Evolutionary conservation across 2,329 filamentous ascomycete genomes (phyloP).

Genomic region (Aspergillus arachidicola): DNA sequence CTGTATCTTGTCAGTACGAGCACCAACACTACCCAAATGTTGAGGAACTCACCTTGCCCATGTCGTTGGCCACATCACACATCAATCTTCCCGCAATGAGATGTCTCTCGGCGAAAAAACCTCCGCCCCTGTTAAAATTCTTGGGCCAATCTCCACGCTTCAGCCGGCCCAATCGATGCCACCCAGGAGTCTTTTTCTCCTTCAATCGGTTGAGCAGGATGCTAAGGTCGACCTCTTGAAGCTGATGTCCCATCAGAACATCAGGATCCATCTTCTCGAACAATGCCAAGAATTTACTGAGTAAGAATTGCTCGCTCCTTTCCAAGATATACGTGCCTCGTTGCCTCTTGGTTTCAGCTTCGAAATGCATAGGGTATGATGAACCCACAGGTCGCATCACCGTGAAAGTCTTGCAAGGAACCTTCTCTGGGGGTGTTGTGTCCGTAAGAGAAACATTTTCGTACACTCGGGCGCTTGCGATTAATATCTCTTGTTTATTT

Average conservation of each 20-base stretch:
- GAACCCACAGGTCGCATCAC: slow-evolving; percentile 78
- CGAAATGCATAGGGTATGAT: slow-evolving; percentile 84
- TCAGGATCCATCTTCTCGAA: slow-evolving; percentile 88
- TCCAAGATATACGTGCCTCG: slow-evolving; percentile 77
- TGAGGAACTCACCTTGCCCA: slow-evolving; percentile 67
- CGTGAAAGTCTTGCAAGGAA: slow-evolving; percentile 89
- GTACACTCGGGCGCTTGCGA: slow-evolving; percentile 89
- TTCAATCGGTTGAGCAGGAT: slow-evolving; percentile 83
- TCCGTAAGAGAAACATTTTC: slow-evolving; percentile 86
- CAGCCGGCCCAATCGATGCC: slow-evolving; percentile 89
- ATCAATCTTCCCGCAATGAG: slow-evolving; percentile 85
- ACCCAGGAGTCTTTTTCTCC: slow-evolving; percentile 88
- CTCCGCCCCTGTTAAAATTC: slow-evolving; percentile 80
- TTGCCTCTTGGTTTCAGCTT: slow-evolving; percentile 72
- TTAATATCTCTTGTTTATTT: slow-evolving; percentile 94
- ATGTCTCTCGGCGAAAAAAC: slow-evolving; percentile 91
- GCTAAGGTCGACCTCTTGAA: slow-evolving; percentile 97
- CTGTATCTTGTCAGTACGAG: slow-evolving; percentile 36
- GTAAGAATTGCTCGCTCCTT: slow-evolving; percentile 80
- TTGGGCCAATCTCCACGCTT: slow-evolving; percentile 84
- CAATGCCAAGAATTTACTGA: slow-evolving; percentile 87
- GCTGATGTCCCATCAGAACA: slow-evolving; percentile 87
- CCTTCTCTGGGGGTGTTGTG: slow-evolving; percentile 82
- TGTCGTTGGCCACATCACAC: slow-evolving; percentile 93
- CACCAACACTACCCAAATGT: neutral